Percentiles rank a stretch among this genome's conserved stretches.
phyloP scores from a whole-genome alignment of 2,329 filamentous ascomycete species.

The Sphaerulina vaccinii region DNA sequence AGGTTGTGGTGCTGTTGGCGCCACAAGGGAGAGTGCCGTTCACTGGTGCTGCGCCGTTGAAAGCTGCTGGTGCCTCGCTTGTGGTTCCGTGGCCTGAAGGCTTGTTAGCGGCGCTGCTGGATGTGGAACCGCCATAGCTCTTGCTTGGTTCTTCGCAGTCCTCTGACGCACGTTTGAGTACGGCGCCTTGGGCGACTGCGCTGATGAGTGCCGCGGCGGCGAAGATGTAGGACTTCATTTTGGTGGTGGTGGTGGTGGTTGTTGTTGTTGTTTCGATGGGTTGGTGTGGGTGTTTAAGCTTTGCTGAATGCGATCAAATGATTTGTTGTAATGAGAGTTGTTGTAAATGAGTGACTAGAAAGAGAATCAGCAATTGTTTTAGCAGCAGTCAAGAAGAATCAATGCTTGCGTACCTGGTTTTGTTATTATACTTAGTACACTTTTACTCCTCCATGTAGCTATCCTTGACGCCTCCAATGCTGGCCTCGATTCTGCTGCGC shows the following conservation, averaged over 20 bases:
- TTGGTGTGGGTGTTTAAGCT: neutral
- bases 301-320: conserved; percentile 6
- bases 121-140: neutral
- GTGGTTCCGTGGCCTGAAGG: neutral
- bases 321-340: conserved; percentile 11
- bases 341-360: conserved; percentile 16
- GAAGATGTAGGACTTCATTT: conserved; percentile 13
- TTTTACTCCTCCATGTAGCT: neutral
- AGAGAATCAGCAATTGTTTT: neutral
- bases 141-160: conserved; percentile 5
- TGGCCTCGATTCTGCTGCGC: neutral
- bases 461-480: neutral
- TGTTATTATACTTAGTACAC: conserved; percentile 7
- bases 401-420: conserved; percentile 9
- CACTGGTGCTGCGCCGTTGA: neutral
- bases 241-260: neutral
- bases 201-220: conserved; percentile 13
- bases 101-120: neutral
- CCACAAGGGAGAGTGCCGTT: conserved; percentile 19
- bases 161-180: conserved; percentile 7
- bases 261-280: neutral
- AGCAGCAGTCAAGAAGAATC: neutral
- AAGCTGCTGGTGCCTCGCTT: neutral
- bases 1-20: conserved; percentile 18
- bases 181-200: conserved; percentile 12